Evolutionary conservation across 2,329 filamentous ascomycete genomes (phyloP), one percentile per base, ranked within the genome.

Genomic region (Sphaceloma murrayae): DNA sequence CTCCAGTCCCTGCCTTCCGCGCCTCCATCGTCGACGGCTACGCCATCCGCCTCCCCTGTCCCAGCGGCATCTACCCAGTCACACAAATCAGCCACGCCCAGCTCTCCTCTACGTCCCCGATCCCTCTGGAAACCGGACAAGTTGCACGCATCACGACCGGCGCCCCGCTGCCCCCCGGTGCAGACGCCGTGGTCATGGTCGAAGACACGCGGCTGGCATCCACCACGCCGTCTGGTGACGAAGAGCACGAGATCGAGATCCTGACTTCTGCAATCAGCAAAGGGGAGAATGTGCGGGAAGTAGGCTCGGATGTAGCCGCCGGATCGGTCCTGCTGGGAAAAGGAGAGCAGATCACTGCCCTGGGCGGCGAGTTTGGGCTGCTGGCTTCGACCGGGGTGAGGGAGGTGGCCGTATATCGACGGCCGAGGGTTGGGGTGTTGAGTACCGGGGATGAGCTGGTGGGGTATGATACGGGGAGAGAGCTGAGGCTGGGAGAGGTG

Each of bases 1-100:
- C 95, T 59, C 77, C 82, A 5, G 91, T 98, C 0, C 91, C 91
- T 0, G 91, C 89, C 0, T 98, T 94, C 64, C 73, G 87, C 47
- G 91, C 91, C 13, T 96, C 89, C 58, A 96, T 95, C 30, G 91
- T 98, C 1, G 91, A 98, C 61, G 91, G 91, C 1, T 98, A 98
- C 58, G 91, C 91, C 2, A 75, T 94, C 0, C 19, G 14, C 24
- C 78, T 88, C 27, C 80, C 77, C 3, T 46, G 62, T 55, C 69
- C 77, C 30, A 77, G 73, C 1, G 88, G 89, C 0, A 66, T 80
- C 1, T 96, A 91, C 57, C 87, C 89, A 0, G 89, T 98, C 10
- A 79, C 82, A 1, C 81, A 84, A 0, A 73, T 96, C 9, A 93
- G 87, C 0, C 87, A 95, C 58, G 91, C 91, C 8, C 76, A 85